These are phyloP conservation scores for Graphilbum ipis-grandicollis DNA, from an alignment of 2,329 filamentous ascomycete species.

Conservation along the genomic window DNA sequence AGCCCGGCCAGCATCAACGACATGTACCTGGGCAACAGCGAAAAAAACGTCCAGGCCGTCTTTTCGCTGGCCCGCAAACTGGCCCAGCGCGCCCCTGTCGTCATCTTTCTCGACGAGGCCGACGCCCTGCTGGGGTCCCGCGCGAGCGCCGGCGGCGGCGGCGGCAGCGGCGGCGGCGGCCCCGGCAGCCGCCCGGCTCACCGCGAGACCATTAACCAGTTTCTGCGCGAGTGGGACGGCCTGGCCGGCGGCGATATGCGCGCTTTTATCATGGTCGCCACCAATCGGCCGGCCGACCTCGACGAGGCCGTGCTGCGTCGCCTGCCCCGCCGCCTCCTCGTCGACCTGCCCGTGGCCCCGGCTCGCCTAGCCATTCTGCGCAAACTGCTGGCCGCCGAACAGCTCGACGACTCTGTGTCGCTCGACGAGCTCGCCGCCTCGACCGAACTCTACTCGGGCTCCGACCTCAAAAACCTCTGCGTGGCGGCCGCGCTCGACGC, in stretches of 20 bases:
- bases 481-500: slow-evolving; percentile 66
- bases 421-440: slow-evolving; percentile 44
- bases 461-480: slow-evolving; percentile 67
- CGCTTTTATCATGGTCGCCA: slow-evolving; percentile 96
- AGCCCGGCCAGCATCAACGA: slow-evolving; percentile 85
- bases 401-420: slow-evolving; percentile 34
- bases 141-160: slow-evolving; percentile 27
- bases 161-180: slow-evolving; percentile 32
- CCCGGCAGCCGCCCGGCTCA: slow-evolving; percentile 28
- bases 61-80: slow-evolving; percentile 86
- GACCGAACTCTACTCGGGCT: slow-evolving; percentile 66
- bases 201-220: slow-evolving; percentile 89
- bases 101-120: slow-evolving; percentile 95
- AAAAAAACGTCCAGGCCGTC: slow-evolving; percentile 88
- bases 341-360: slow-evolving; percentile 50
- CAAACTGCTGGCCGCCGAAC: slow-evolving; percentile 55
- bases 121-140: slow-evolving; percentile 80
- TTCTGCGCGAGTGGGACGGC: slow-evolving; percentile 91
- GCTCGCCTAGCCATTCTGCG: slow-evolving; percentile 44
- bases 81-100: slow-evolving; percentile 46
- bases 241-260: slow-evolving; percentile 39
- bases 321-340: slow-evolving; percentile 52
- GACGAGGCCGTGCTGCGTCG: slow-evolving; percentile 75
- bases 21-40: slow-evolving; percentile 89
- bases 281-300: slow-evolving; percentile 86